Percentiles rank a stretch among this genome's conserved stretches.
phyloP scores from a whole-genome alignment of 352 stramenopile genomes.

The Pythium chondricola region DNA sequence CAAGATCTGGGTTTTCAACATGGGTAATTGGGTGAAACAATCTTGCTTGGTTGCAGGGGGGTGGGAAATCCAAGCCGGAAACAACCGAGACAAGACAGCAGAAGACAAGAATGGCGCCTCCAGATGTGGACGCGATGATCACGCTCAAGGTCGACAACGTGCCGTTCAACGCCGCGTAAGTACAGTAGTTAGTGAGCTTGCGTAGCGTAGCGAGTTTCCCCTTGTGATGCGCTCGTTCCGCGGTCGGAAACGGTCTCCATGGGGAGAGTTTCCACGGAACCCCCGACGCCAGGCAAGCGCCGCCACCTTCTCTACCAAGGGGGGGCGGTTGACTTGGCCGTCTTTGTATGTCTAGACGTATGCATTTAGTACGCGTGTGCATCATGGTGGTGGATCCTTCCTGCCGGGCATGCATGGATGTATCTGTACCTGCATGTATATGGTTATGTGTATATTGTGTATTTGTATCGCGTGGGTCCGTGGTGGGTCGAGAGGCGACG shows the following conservation, averaged over 20 bases:
- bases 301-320: too few species aligned
- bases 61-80: background rate
- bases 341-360: too few species aligned
- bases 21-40: background rate
- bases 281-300: too few species aligned
- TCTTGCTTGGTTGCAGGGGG: too few species aligned
- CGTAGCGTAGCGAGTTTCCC: background rate
- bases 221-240: conserved; percentile 6
- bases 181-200: conserved; percentile 5
- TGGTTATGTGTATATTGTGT: conserved; percentile 4
- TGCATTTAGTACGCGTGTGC: too few species aligned
- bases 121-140: conserved; percentile 78
- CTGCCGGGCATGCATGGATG: too few species aligned
- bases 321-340: too few species aligned
- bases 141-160: conserved; percentile 89
- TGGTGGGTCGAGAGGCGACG: too few species aligned
- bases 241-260: background rate
- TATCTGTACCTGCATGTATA: background rate
- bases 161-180: conserved; percentile 65
- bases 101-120: conserved; percentile 44
- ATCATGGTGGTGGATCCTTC: too few species aligned
- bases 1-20: background rate
- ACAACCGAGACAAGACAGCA: conserved; percentile 7
- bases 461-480: background rate
- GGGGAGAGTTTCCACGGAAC: too few species aligned